Evolutionary conservation across 2,329 filamentous ascomycete genomes (phyloP).

Genomic region (Verruconis gallopava): DNA sequence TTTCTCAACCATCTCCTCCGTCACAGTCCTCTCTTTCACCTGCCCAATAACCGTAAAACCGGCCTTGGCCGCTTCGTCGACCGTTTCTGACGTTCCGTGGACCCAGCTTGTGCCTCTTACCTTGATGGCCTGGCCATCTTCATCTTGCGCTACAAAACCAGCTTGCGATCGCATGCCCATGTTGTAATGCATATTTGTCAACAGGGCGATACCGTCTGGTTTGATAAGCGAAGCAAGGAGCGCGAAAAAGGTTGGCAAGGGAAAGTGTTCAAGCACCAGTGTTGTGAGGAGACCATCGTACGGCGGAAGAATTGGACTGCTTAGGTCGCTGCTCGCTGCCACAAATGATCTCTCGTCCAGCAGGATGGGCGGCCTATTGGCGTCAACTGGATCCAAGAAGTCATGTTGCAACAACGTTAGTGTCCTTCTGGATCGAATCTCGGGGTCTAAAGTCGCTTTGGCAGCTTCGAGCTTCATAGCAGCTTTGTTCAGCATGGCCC

Average conservation of each 20-base stretch:
- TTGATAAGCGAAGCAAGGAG: slow-evolving; percentile 31
- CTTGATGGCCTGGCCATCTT: slow-evolving; percentile 32
- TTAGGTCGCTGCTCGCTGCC: no score
- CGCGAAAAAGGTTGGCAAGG: slow-evolving; percentile 37
- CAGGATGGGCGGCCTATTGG: slow-evolving; percentile 5
- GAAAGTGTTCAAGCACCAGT: slow-evolving; percentile 52
- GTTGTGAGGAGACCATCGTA: slow-evolving; percentile 43
- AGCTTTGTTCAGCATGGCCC: slow-evolving; percentile 45
- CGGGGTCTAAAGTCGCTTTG: slow-evolving; percentile 7
- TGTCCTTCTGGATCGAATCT: background rate
- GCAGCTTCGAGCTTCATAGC: slow-evolving; percentile 21
- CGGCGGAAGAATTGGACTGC: slow-evolving; percentile 15
- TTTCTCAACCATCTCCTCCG: slow-evolving; percentile 18
- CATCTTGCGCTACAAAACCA: slow-evolving; percentile 40
- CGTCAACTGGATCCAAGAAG: slow-evolving; percentile 18
- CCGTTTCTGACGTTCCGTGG: slow-evolving; percentile 39
- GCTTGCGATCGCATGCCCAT: slow-evolving; percentile 49
- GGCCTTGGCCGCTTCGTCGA: slow-evolving; percentile 31
- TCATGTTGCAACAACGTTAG: slow-evolving; percentile 17
- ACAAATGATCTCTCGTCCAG: background rate
- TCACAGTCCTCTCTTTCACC: slow-evolving; percentile 20
- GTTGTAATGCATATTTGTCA: slow-evolving; percentile 58
- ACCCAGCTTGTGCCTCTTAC: slow-evolving; percentile 46
- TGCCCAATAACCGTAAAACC: slow-evolving; percentile 20
- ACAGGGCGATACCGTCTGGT: slow-evolving; percentile 37